A percentile compares a stretch with the other conserved stretches of the same genome.
Evolutionary conservation across 73 alveolate genomes (phyloP).

Genomic region (Tetrahymena borealis): DNA sequence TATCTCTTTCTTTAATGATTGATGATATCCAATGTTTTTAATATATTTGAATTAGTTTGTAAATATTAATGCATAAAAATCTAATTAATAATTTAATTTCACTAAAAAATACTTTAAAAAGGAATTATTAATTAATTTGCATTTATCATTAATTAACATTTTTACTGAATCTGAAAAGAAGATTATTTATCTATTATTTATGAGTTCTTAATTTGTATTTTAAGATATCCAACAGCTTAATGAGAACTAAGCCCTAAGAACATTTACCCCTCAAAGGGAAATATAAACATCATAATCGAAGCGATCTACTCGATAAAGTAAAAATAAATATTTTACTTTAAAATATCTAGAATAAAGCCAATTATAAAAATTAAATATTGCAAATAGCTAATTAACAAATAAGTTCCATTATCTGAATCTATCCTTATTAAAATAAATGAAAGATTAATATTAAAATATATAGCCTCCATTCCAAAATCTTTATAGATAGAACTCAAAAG

Average conservation of each 20-base stretch:
- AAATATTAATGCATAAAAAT: neutral
- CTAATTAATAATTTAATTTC: neutral
- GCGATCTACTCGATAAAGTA: neutral
- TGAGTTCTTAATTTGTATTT: neutral
- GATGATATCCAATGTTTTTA: no score
- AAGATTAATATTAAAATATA: neutral
- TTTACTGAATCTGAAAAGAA: no score
- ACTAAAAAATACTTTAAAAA: neutral
- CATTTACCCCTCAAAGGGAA: neutral
- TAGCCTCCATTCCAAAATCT: neutral
- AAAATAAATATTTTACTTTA: no score
- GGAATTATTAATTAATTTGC: no score
- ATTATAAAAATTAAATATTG: no score
- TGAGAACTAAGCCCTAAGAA: neutral
- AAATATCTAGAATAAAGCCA: no score
- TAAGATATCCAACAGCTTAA: no score
- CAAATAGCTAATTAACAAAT: no score
- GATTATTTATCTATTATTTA: neutral
- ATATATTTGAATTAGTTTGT: no score
- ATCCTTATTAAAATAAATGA: neutral
- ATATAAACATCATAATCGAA: neutral
- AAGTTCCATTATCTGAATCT: neutral
- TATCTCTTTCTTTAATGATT: no score
- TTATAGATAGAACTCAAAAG: neutral
- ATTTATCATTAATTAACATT: no score